A percentile compares a stretch with the other conserved stretches of the same genome.
These are phyloP conservation scores for Cladosporium sp. DNA, from an alignment of 2,329 filamentous ascomycete species.

Conservation along the genomic window DNA sequence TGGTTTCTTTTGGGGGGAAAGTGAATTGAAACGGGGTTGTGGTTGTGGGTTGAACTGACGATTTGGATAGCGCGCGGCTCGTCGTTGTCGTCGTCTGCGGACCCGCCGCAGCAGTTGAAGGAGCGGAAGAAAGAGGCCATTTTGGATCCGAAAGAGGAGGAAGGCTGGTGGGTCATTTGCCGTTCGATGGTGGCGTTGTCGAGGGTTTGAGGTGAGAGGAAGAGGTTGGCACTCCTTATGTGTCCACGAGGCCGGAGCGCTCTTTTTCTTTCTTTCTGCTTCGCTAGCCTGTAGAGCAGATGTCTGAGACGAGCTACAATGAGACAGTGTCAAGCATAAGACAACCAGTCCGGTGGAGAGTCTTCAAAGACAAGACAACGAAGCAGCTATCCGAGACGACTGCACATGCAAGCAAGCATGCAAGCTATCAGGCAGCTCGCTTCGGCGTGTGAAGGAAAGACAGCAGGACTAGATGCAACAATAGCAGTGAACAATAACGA, in stretches of 20 bases:
- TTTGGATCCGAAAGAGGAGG: conserved; percentile 7
- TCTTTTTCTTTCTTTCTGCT: background rate
- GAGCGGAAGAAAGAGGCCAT: conserved; percentile 21
- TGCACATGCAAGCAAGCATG: conserved; percentile 6
- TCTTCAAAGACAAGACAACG: conserved; percentile 4
- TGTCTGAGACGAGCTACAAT: conserved; percentile 5
- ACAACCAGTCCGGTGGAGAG: background rate
- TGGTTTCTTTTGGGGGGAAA: background rate
- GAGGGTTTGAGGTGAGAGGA: background rate
- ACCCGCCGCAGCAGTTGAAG: conserved; percentile 22
- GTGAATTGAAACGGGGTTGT: background rate
- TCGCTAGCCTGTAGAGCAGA: background rate
- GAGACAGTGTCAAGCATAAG: background rate
- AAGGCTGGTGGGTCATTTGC: conserved; percentile 1
- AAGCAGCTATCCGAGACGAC: background rate
- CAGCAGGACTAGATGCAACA: background rate
- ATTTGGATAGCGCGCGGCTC: conserved; percentile 12
- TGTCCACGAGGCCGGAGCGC: background rate
- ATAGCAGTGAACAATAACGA: background rate
- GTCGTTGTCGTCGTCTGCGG: conserved; percentile 10
- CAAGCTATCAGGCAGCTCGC: conserved; percentile 1
- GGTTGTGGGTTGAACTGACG: background rate
- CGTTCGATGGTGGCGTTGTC: background rate
- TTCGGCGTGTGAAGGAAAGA: background rate
- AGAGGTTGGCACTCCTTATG: background rate